These are phyloP conservation scores for Fragosphaeria purpurea DNA, from an alignment of 2,329 filamentous ascomycete species.

Conservation along the genomic window DNA sequence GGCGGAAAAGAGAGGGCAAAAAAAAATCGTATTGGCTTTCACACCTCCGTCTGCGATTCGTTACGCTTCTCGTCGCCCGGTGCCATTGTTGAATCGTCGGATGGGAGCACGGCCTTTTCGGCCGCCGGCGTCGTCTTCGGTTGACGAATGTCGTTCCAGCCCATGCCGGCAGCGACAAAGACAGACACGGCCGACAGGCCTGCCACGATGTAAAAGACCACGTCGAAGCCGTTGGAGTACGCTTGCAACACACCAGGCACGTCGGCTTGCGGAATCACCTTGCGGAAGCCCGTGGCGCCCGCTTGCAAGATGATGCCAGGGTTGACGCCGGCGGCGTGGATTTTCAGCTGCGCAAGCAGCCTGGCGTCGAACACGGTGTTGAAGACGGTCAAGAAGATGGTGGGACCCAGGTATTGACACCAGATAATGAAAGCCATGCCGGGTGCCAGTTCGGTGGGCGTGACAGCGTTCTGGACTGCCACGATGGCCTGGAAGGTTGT, in stretches of 20 bases:
- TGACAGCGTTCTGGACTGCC: constrained; percentile 18
- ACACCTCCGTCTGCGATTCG: neutral
- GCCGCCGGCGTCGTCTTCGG: constrained; percentile 13
- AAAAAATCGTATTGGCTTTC: no score
- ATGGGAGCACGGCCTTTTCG: neutral
- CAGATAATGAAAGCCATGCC: constrained; percentile 31
- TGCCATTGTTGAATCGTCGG: neutral
- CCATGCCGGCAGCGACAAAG: constrained; percentile 31
- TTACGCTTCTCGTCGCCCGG: neutral
- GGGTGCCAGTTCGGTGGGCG: constrained; percentile 15
- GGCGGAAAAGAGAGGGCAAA: no score
- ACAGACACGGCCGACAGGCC: constrained; percentile 26
- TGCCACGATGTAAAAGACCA: constrained; percentile 29
- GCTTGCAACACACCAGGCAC: constrained; percentile 25
- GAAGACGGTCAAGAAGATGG: constrained; percentile 38
- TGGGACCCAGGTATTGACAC: constrained; percentile 40
- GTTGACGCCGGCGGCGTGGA: constrained; percentile 3
- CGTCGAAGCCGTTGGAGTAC: constrained; percentile 27
- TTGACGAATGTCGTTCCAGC: constrained; percentile 35
- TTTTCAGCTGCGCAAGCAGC: constrained; percentile 3
- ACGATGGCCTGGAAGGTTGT: constrained; percentile 21
- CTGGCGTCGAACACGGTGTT: constrained; percentile 43
- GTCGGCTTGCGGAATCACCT: constrained; percentile 18
- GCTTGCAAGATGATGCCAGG: constrained; percentile 6
- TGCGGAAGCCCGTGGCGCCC: constrained; percentile 21